Evolutionary conservation across 2,329 filamentous ascomycete genomes (phyloP).

Genomic region (Hypoxylon sp.): DNA sequence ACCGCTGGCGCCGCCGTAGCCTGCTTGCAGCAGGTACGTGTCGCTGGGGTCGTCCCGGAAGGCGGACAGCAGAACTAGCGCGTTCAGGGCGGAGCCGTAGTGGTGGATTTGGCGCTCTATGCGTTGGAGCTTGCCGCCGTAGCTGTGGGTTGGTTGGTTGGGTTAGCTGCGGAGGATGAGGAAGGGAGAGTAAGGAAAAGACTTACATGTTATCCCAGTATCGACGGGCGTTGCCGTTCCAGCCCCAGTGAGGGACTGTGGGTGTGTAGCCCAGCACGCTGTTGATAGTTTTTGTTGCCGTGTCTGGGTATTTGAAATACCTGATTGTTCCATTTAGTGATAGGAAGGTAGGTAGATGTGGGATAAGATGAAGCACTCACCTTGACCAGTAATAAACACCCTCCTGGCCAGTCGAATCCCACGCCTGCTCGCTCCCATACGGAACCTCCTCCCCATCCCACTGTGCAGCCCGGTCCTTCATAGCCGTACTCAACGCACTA

Average conservation of each 20-base stretch:
- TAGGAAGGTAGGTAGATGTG: no score
- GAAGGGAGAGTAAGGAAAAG: no score
- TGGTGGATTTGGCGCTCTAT: conserved; percentile 65
- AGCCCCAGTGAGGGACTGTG: conserved; percentile 67
- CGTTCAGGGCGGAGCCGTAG: conserved; percentile 67
- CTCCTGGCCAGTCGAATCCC: conserved; percentile 70
- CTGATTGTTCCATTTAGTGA: no score
- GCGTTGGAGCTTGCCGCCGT: conserved; percentile 52
- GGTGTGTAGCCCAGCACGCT: conserved; percentile 66
- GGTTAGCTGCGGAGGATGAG: background rate
- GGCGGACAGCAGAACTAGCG: conserved; percentile 60
- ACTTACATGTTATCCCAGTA: conserved; percentile 67
- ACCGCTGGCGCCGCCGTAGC: conserved; percentile 62
- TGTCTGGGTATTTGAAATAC: conserved; percentile 59
- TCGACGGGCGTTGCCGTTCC: conserved; percentile 67
- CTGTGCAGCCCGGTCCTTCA: conserved; percentile 57
- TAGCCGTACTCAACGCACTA: conserved; percentile 52
- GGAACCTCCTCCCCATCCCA: conserved; percentile 63
- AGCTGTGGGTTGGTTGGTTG: conserved; percentile 39
- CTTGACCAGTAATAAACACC: conserved; percentile 68
- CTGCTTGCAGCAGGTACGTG: conserved; percentile 61
- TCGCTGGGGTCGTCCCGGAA: conserved; percentile 58
- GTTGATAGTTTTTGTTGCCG: conserved; percentile 59
- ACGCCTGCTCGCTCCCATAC: conserved; percentile 68
- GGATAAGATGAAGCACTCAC: conserved; percentile 41